These are phyloP conservation scores for Phytophthora macrochlamydospora DNA, from an alignment of 352 stramenopile species.

Conservation along the genomic window DNA sequence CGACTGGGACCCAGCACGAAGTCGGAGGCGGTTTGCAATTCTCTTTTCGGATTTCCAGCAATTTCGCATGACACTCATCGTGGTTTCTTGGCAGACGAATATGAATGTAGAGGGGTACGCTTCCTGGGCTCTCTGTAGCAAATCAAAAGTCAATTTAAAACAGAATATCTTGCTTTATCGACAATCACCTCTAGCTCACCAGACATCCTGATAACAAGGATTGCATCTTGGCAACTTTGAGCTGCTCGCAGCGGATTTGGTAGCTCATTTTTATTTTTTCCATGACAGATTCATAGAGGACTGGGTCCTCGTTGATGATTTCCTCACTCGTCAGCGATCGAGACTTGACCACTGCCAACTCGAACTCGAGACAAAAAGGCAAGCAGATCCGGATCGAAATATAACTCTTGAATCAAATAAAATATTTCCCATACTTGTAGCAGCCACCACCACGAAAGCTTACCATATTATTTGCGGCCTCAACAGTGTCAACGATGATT, in stretches of 20 bases:
- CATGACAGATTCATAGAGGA: not conserved
- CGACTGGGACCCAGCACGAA: constrained; percentile 17
- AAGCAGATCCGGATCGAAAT: no score
- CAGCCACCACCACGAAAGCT: no score
- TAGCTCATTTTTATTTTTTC: not conserved
- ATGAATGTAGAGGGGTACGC: constrained; percentile 9
- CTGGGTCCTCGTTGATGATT: not conserved
- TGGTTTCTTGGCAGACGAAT: constrained; percentile 16
- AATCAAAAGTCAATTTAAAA: not conserved
- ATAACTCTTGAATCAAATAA: no score
- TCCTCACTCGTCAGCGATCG: no score
- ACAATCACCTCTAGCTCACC: not conserved
- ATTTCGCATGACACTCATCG: not conserved
- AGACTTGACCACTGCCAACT: no score
- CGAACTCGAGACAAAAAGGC: no score
- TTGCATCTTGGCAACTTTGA: not conserved
- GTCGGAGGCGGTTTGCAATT: not conserved
- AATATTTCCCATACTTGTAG: no score
- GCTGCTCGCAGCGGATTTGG: not conserved
- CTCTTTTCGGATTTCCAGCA: constrained; percentile 8
- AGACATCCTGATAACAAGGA: not conserved
- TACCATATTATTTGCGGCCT: no score
- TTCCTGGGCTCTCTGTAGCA: not conserved
- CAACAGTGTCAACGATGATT: no score
- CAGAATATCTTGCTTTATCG: not conserved